Conservation (phyloP, 176 grass and related monocot genomes). For the Cenchrus purpureus region DNA sequence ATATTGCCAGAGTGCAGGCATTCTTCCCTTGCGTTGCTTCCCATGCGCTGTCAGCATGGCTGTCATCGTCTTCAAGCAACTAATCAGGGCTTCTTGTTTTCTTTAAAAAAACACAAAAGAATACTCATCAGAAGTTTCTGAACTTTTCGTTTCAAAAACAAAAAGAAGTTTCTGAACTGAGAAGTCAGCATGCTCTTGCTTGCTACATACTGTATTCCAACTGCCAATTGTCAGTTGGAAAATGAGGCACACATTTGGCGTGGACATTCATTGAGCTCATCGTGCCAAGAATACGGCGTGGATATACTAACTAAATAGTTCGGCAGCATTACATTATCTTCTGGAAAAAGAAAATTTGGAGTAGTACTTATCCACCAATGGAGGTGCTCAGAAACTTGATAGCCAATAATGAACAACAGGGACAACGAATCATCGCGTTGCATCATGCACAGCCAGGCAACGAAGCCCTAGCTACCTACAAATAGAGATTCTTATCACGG, state of each 20-base stretch:
- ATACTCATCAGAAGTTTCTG: background rate
- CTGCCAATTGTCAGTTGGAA: background rate
- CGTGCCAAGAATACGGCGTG: background rate
- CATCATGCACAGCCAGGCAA: constrained; percentile 14
- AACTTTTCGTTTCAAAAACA: background rate
- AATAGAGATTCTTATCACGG: constrained; percentile 29
- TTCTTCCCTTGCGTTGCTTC: too few species aligned
- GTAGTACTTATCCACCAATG: constrained; percentile 37
- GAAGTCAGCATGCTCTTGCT: background rate
- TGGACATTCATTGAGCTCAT: background rate
- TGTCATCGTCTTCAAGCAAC: background rate
- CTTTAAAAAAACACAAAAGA: background rate
- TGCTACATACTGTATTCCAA: background rate
- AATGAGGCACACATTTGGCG: background rate
- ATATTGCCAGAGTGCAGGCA: background rate
- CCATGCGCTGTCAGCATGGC: constrained; percentile 15
- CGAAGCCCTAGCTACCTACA: constrained; percentile 7
- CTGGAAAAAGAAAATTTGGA: background rate
- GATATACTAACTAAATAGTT: background rate
- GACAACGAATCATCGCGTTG: constrained; percentile 41
- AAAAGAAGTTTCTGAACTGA: background rate
- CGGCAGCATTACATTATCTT: background rate
- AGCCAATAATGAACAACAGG: constrained; percentile 35
- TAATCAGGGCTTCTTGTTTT: background rate
- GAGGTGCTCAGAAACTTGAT: constrained; percentile 34